These are phyloP conservation scores for Colletotrichum gloeosporioides DNA, from an alignment of 2,329 filamentous ascomycete species.

Conservation along the genomic window DNA sequence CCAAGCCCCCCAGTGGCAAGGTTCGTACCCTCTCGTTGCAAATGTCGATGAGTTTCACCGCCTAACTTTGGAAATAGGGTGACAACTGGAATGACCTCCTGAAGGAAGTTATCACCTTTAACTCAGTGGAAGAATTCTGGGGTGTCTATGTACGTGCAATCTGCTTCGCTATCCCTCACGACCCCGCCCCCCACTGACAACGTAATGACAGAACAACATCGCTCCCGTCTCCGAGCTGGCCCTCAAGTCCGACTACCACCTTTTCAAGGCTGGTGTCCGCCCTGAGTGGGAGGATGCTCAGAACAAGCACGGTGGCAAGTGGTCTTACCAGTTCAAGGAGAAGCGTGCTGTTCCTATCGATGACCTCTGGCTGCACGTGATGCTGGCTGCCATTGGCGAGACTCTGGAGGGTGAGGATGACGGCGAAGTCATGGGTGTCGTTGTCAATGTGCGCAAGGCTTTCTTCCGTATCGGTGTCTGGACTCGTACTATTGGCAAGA, in stretches of 20 bases:
- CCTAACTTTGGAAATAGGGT: conserved; percentile 60
- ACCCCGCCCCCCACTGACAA: conserved; percentile 22
- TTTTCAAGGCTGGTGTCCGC: conserved; percentile 97
- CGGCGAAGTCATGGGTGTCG: conserved; percentile 98
- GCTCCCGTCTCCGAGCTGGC: conserved; percentile 93
- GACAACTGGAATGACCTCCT: conserved; percentile 99
- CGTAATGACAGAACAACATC: conserved; percentile 86
- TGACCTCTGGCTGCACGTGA: conserved; percentile 94
- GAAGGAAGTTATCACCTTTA: conserved; percentile 98
- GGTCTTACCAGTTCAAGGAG: conserved; percentile 98
- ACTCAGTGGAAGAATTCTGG: conserved; percentile 99
- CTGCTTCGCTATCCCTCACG: background rate
- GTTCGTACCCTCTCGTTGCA: conserved; percentile 50
- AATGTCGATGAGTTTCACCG: conserved; percentile 15
- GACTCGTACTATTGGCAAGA: conserved; percentile 93
- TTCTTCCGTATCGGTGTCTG: conserved; percentile 98
- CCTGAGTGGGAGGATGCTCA: conserved; percentile 98
- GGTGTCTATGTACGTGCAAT: conserved; percentile 85
- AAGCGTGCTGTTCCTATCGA: conserved; percentile 93
- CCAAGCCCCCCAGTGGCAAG: conserved; percentile 96
- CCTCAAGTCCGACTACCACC: conserved; percentile 98
- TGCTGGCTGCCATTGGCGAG: conserved; percentile 96
- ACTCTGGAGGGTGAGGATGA: conserved; percentile 94
- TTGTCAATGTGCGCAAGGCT: conserved; percentile 97
- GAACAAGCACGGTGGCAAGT: conserved; percentile 99